A percentile compares a stretch with the other conserved stretches of the same genome.
These are phyloP conservation scores for Alternaria dauci DNA, from an alignment of 2,329 filamentous ascomycete species.

Conservation along the genomic window DNA sequence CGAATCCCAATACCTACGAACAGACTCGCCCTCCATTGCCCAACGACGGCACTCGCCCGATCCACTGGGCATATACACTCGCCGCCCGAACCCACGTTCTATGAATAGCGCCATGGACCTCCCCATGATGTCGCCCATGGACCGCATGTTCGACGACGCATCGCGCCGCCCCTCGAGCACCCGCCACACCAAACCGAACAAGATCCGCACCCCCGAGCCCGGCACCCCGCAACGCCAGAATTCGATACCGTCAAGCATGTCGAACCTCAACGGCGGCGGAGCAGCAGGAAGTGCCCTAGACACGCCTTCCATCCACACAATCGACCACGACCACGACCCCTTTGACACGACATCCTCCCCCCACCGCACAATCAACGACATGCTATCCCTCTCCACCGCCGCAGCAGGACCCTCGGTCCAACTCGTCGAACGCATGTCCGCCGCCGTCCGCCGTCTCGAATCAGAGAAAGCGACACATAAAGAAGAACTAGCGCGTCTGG, in stretches of 20 bases:
- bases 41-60: constrained; percentile 54
- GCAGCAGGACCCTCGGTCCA: constrained; percentile 93
- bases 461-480: constrained; percentile 85
- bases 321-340: constrained; percentile 57
- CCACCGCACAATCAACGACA: constrained; percentile 72
- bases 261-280: constrained; percentile 46
- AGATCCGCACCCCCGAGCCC: constrained; percentile 48
- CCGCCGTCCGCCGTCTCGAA: constrained; percentile 88
- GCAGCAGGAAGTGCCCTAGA: constrained; percentile 40
- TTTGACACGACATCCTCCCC: constrained; percentile 67
- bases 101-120: constrained; percentile 38
- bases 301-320: constrained; percentile 58
- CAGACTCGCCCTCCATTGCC: constrained; percentile 49
- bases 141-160: constrained; percentile 49
- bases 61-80: constrained; percentile 41
- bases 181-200: constrained; percentile 39
- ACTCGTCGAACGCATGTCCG: constrained; percentile 94
- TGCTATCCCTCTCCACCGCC: constrained; percentile 87
- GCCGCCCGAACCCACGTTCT: constrained; percentile 39
- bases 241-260: constrained; percentile 44
- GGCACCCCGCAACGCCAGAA: constrained; percentile 47
- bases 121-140: constrained; percentile 46
- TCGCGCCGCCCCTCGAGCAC: constrained; percentile 48
- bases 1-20: constrained; percentile 42
- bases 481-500: constrained; percentile 83